Evolutionary conservation across 2,329 filamentous ascomycete species (phyloP).

Genomic region (Botrytis sinoallii): DNA sequence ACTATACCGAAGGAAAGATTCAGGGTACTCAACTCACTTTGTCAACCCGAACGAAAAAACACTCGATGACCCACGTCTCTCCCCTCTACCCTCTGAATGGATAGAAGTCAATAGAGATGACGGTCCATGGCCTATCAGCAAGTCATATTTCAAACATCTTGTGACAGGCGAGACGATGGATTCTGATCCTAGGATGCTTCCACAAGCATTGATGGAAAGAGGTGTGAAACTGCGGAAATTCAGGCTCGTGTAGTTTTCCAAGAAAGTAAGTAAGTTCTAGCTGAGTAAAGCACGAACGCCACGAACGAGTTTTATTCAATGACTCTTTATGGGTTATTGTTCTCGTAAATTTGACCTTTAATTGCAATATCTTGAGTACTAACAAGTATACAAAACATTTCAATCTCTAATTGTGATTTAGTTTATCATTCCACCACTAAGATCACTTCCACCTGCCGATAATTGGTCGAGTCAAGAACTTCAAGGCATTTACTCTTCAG

Average conservation of each 20-base stretch:
- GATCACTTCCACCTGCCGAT: too few relatives aligned
- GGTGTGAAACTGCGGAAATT: background rate
- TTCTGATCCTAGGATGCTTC: background rate
- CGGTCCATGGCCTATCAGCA: background rate
- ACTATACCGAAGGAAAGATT: background rate
- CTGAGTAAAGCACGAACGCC: background rate
- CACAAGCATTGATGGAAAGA: background rate
- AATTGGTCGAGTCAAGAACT: too few relatives aligned
- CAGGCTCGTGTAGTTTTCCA: accelerated
- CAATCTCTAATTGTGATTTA: too few relatives aligned
- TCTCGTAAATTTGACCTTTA: too few relatives aligned
- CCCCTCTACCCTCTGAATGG: background rate
- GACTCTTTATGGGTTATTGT: background rate
- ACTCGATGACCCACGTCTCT: background rate
- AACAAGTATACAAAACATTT: too few relatives aligned
- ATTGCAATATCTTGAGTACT: too few relatives aligned
- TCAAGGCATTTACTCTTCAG: too few relatives aligned
- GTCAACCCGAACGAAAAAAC: background rate
- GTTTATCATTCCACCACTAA: too few relatives aligned
- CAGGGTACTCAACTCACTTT: background rate
- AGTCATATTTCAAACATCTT: accelerated
- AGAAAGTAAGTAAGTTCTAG: background rate
- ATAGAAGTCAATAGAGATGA: background rate
- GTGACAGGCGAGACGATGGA: background rate
- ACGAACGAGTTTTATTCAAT: accelerated